Percentiles rank a stretch among this genome's conserved stretches.
Evolutionary conservation across 352 stramenopile species (phyloP).

Genomic region (Globisporangium spinosum): DNA sequence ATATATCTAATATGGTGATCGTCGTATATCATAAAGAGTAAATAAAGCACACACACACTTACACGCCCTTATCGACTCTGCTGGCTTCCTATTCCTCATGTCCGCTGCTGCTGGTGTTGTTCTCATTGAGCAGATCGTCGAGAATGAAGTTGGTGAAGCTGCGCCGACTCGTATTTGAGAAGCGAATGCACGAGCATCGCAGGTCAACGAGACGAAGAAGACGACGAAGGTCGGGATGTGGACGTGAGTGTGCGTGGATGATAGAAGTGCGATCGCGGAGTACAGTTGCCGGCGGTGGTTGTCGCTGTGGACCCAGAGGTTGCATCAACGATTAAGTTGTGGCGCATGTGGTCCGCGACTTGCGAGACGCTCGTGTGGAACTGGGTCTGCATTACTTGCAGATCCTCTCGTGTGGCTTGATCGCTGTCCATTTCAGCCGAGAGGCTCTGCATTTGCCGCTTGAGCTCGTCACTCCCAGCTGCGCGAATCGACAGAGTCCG

Average conservation of each 20-base stretch:
- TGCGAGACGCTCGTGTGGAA: slow-evolving; percentile 3
- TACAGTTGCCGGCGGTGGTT: neutral
- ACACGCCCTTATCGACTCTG: neutral
- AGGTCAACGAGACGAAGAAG: slow-evolving; percentile 4
- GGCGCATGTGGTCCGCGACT: slow-evolving; percentile 8
- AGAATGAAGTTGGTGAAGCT: slow-evolving; percentile 38
- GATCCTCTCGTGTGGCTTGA: slow-evolving; percentile 9
- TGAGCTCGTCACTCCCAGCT: slow-evolving; percentile 23
- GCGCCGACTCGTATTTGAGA: slow-evolving; percentile 24
- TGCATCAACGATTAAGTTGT: neutral
- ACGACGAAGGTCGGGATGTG: slow-evolving; percentile 15
- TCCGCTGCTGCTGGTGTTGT: neutral
- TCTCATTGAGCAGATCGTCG: slow-evolving; percentile 26
- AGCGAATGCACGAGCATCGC: slow-evolving; percentile 6
- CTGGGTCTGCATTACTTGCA: slow-evolving; percentile 27
- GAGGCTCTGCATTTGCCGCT: slow-evolving; percentile 21
- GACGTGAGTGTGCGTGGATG: slow-evolving; percentile 27
- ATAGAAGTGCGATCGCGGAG: neutral
- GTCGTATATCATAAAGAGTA: slow-evolving; percentile 2
- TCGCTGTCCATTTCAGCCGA: slow-evolving; percentile 17
- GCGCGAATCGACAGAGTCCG: slow-evolving; percentile 25
- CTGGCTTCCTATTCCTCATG: neutral
- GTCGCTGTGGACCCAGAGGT: neutral
- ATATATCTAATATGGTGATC: slow-evolving; percentile 15
- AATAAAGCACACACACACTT: slow-evolving; percentile 1